Percentiles rank a stretch among this genome's conserved stretches.
phyloP scores from a whole-genome alignment of 768 basidiomycete genomes.

The Podaxis sp. region DNA sequence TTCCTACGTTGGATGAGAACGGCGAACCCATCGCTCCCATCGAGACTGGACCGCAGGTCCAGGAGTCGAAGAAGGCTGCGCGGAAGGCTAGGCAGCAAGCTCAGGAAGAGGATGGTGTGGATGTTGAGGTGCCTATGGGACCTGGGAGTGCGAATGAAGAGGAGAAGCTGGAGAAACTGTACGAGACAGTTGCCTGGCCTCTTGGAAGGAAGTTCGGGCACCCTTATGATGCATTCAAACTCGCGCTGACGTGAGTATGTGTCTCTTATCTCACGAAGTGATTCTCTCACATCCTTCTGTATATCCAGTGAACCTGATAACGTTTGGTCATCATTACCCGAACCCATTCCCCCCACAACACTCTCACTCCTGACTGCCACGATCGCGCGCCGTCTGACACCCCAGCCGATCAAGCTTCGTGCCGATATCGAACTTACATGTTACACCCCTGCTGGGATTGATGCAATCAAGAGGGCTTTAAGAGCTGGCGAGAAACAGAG shows the following conservation, averaged over 20 bases:
- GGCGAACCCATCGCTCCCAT: slow-evolving; percentile 27
- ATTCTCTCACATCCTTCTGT: slow-evolving; percentile 1
- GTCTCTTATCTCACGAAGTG: not conserved
- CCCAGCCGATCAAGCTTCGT: slow-evolving; percentile 97
- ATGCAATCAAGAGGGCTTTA: slow-evolving; percentile 92
- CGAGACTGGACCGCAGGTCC: slow-evolving; percentile 41
- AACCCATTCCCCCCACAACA: slow-evolving; percentile 56
- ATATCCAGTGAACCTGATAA: slow-evolving; percentile 49
- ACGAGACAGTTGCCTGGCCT: slow-evolving; percentile 93
- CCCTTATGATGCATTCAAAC: slow-evolving; percentile 96
- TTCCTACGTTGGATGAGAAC: slow-evolving; percentile 48
- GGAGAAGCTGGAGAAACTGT: slow-evolving; percentile 79
- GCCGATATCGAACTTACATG: slow-evolving; percentile 98
- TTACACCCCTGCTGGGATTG: slow-evolving; percentile 93
- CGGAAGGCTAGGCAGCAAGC: slow-evolving; percentile 41
- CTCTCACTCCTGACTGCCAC: slow-evolving; percentile 69
- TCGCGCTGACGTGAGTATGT: slow-evolving; percentile 80
- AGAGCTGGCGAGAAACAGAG: slow-evolving; percentile 86
- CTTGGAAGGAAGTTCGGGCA: slow-evolving; percentile 91
- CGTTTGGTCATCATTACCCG: slow-evolving; percentile 73
- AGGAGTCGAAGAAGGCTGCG: slow-evolving; percentile 45
- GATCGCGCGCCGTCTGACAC: slow-evolving; percentile 93
- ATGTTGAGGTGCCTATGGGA: slow-evolving; percentile 37
- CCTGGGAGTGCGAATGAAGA: slow-evolving; percentile 60
- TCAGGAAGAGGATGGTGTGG: slow-evolving; percentile 37